These are phyloP conservation scores for Excoecaria agallocha DNA, from an alignment of 345 rosid genomes.

Conservation along the genomic window DNA sequence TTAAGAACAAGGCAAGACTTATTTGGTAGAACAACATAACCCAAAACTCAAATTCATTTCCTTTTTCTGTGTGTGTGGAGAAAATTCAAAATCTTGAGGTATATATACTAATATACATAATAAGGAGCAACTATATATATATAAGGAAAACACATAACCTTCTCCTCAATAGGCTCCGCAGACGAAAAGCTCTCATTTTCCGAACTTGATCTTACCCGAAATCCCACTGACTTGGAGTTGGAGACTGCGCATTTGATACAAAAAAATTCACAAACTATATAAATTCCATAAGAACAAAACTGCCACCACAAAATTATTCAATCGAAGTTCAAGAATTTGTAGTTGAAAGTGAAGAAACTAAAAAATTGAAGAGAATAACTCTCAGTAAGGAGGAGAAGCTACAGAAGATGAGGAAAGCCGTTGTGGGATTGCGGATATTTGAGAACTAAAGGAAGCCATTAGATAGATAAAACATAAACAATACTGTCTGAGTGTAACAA, in stretches of 20 bases:
- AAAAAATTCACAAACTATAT: background rate
- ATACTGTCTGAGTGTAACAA: too few relatives aligned
- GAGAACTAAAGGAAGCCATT: slow-evolving; percentile 24
- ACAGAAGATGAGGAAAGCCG: slow-evolving; percentile 24
- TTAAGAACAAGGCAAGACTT: background rate
- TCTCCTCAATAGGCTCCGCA: slow-evolving; percentile 16
- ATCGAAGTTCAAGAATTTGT: background rate
- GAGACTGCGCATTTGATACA: slow-evolving; percentile 12
- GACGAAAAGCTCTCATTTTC: slow-evolving; percentile 29
- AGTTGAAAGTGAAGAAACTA: background rate
- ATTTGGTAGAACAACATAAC: background rate
- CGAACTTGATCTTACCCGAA: slow-evolving; percentile 38
- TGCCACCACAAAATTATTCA: background rate
- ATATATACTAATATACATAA: too few relatives aligned
- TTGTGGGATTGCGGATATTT: slow-evolving; percentile 31
- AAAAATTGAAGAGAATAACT: slow-evolving; percentile 23
- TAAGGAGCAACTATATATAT: too few relatives aligned
- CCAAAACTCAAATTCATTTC: background rate
- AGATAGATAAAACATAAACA: too few relatives aligned
- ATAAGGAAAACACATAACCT: slow-evolving; percentile 26
- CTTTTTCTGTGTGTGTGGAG: background rate
- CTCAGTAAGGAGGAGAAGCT: slow-evolving; percentile 25
- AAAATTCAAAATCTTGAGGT: background rate
- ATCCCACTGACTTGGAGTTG: slow-evolving; percentile 27
- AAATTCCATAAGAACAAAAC: background rate